These are phyloP conservation scores for Seiridium unicorne DNA, from an alignment of 2,329 filamentous ascomycete species.

Conservation along the genomic window DNA sequence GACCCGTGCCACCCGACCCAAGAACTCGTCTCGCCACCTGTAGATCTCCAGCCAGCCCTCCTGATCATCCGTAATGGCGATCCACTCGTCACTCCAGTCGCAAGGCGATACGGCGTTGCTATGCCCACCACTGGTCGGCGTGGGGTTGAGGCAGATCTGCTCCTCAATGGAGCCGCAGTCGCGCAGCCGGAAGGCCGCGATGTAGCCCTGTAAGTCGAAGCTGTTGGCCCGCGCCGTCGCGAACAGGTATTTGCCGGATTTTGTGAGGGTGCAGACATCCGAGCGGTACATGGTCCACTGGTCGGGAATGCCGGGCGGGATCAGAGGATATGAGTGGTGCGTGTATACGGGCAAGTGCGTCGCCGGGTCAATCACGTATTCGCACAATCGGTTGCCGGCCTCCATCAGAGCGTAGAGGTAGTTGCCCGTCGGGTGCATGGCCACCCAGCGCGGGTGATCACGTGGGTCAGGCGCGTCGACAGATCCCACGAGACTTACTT, in stretches of 20 bases:
- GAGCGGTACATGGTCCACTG: slow-evolving; percentile 70
- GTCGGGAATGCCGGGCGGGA: slow-evolving; percentile 67
- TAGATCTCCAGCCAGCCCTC: slow-evolving; percentile 87
- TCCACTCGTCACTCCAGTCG: slow-evolving; percentile 82
- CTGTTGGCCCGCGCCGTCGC: slow-evolving; percentile 80
- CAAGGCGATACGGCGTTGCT: slow-evolving; percentile 85
- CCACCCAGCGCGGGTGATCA: slow-evolving; percentile 87
- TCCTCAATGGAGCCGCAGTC: slow-evolving; percentile 69
- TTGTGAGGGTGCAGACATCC: slow-evolving; percentile 75
- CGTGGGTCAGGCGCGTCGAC: slow-evolving; percentile 67
- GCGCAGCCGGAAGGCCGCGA: slow-evolving; percentile 73
- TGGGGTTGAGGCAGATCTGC: slow-evolving; percentile 80
- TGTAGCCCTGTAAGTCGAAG: slow-evolving; percentile 75
- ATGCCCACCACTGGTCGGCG: slow-evolving; percentile 83
- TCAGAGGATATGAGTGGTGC: slow-evolving; percentile 71
- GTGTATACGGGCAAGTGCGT: slow-evolving; percentile 79
- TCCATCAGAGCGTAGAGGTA: slow-evolving; percentile 89
- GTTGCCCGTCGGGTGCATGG: slow-evolving; percentile 73
- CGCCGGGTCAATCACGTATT: slow-evolving; percentile 74
- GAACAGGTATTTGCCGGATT: slow-evolving; percentile 73
- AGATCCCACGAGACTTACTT: slow-evolving; percentile 67
- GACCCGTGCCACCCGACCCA: slow-evolving; percentile 73
- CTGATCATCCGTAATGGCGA: slow-evolving; percentile 88
- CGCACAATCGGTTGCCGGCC: slow-evolving; percentile 78
- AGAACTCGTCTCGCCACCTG: slow-evolving; percentile 78